Conservation (phyloP, 345 rosid species). For the Combretum micranthum region DNA sequence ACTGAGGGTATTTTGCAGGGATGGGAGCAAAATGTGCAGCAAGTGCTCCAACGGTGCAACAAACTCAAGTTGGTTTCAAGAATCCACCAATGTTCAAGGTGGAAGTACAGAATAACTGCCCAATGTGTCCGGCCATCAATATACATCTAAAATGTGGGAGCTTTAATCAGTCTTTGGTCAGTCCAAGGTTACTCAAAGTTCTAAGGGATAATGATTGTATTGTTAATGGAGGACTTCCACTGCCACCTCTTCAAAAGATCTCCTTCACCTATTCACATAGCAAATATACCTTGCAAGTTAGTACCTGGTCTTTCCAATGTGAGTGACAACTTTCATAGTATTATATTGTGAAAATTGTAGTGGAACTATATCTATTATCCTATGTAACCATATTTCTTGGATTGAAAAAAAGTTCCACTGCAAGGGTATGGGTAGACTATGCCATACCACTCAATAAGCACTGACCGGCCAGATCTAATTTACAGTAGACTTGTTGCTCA, state of each 20-base stretch:
- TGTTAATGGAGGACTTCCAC: constrained; percentile 24
- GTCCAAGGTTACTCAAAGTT: constrained; percentile 28
- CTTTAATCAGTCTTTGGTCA: constrained; percentile 27
- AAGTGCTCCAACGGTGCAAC: constrained; percentile 16
- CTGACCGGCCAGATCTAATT: too few relatives aligned
- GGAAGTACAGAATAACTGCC: constrained; percentile 23
- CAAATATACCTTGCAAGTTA: constrained; percentile 15
- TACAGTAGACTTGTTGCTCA: too few relatives aligned
- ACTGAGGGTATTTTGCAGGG: constrained; percentile 8
- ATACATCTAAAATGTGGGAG: constrained; percentile 25
- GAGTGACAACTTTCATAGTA: constrained; percentile 9
- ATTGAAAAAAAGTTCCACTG: too few relatives aligned
- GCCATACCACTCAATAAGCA: too few relatives aligned
- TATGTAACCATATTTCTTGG: neutral
- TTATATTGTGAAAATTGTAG: neutral
- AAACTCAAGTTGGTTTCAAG: constrained; percentile 18
- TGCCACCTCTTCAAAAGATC: constrained; percentile 18
- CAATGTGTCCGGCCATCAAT: constrained; percentile 27
- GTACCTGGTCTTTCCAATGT: constrained; percentile 35
- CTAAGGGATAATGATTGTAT: constrained; percentile 19
- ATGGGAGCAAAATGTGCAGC: constrained; percentile 13
- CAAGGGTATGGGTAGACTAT: too few relatives aligned
- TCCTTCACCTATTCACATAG: constrained; percentile 27
- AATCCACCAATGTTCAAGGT: constrained; percentile 21
- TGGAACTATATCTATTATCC: neutral